A percentile compares a stretch with the other conserved stretches of the same genome.
phyloP scores from a whole-genome alignment of 129 eudicot genomes.

The Helianthus annuus region HanXRQr2.0-SUNRISE NC_035445.2:9897457-9897956 shows the following conservation, averaged over 20 bases:
- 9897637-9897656: slow-evolving; percentile 33
- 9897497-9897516: slow-evolving; percentile 15
- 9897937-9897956: too few species aligned
- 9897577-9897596: slow-evolving; percentile 82
- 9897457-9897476: background rate
- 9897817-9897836: too few species aligned
- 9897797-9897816: background rate
- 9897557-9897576: slow-evolving; percentile 96
- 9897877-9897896: background rate
- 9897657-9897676: slow-evolving; percentile 2
- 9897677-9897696: background rate
- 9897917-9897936: too few species aligned
- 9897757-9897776: slow-evolving; percentile 1
- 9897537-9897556: slow-evolving; percentile 95
- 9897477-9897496: too few species aligned
- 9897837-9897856: background rate
- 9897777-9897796: background rate
- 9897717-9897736: background rate
- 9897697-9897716: slow-evolving; percentile 13
- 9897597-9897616: slow-evolving; percentile 97
- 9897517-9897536: background rate
- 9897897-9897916: too few species aligned
- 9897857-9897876: slow-evolving; percentile 5
- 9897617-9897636: slow-evolving; percentile 74
- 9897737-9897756: background rate